A percentile compares a stretch with the other conserved stretches of the same genome.
Evolutionary conservation across 2,329 filamentous ascomycete species (phyloP).

Genomic region (Hymenoscyphus infarciens): DNA sequence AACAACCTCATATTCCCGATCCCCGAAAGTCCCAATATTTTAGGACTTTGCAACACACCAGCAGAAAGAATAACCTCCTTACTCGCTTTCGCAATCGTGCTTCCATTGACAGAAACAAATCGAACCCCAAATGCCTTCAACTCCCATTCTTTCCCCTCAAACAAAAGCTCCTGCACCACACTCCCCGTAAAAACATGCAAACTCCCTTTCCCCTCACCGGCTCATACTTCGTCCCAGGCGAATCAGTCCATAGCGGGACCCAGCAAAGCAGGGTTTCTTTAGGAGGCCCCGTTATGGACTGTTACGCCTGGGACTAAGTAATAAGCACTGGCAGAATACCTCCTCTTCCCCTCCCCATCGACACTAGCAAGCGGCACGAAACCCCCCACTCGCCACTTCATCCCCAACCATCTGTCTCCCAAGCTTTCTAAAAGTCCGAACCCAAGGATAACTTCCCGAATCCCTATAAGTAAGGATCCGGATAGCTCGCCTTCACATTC

Average conservation of each 20-base stretch:
- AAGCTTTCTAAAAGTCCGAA: background rate
- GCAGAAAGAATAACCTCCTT: slow-evolving; percentile 10
- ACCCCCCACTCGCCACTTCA: background rate
- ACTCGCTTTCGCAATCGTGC: background rate
- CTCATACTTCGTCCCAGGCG: no score
- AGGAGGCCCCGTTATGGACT: no score
- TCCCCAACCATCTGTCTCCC: background rate
- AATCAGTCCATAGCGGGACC: no score
- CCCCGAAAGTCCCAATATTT: slow-evolving; percentile 33
- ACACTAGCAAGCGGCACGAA: background rate
- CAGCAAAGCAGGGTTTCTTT: no score
- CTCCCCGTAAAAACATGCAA: background rate
- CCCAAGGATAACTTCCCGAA: background rate
- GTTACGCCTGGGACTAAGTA: no score
- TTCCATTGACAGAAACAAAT: background rate
- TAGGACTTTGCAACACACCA: slow-evolving; percentile 3
- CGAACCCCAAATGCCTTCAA: background rate
- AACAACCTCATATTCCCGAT: slow-evolving; percentile 25
- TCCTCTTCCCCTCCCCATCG: background rate
- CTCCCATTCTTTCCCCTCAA: background rate
- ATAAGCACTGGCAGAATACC: background rate
- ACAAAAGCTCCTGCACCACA: background rate
- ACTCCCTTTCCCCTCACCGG: background rate
- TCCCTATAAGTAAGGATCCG: background rate
- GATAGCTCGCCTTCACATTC: background rate